Evolutionary conservation across 306 rosid genomes (phyloP), one percentile per base, ranked within the genome.

Genomic region (Gynostemma pentaphyllum): DNA sequence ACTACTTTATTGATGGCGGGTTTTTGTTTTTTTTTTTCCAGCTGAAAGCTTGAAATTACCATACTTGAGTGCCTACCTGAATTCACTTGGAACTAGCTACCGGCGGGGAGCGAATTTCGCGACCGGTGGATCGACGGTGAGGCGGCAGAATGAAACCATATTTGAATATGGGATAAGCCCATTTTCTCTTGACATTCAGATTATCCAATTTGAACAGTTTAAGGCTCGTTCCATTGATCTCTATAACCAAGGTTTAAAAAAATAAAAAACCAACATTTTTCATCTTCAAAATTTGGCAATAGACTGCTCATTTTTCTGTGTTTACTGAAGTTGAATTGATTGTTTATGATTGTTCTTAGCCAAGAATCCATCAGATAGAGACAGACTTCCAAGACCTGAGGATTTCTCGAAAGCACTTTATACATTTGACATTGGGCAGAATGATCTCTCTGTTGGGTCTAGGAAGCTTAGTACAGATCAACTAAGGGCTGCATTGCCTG

Each of bases 351-450:
- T 48, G 56, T 67, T 67, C 40, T 62, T 72, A 87, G 97, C 88
- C 52, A 85, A 78, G 26, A 72, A 63, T 2, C 62, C 87, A 11
- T 44, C 22, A 41, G 90, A 80, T 0, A 83, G 69, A 65, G 79
- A 74, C 77, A 81, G 64, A 52, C 83, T 87, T 66, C 94, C 97
- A 0, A 82, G 70, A 21, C 95, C 94, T 0, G 85, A 80, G 70
- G 97, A 90, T 45, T 90, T 83, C 67, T 62, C 89, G 14, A 87
- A 80, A 79, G 97, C 97, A 26, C 79, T 90, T 10, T 90, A 90
- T 75, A 85, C 90, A n/a, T 90, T 87, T 68, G 97, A 90, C 29
- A 87, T 90, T 39, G 97, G 97, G 10, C 97, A 90, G 50, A 90
- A 90, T 71, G 97, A 90, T 71, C 88, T 87, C 23, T 81, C 97